Evolutionary conservation across 371 early-diverging fungal genomes (phyloP), one percentile per base, ranked within the genome.

Genomic region (Circinella minor): DNA sequence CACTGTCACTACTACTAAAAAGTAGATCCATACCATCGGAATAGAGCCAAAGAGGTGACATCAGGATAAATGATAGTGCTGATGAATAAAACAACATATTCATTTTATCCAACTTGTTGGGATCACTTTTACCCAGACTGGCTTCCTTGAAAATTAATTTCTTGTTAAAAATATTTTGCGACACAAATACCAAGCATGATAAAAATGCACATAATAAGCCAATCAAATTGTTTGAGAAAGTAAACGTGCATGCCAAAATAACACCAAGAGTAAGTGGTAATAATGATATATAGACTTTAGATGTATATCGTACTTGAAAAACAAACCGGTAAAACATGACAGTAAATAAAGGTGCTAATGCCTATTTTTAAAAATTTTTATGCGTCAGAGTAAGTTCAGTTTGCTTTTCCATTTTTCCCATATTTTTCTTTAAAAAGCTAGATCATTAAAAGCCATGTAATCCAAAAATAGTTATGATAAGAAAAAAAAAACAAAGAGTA

Each of bases 341-440:
- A 3, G 96, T 95, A 75, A 96, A 95, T 13, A 96, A 82, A 14
- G 96, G 96, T 17, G 95, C 91, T 3, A 95, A 75, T 20, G 94
- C 94, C 94, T 95, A 51, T 51, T 51, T 49, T 51, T 51, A 51
- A 51, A 51, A 51, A 51, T 27, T 27, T 27, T 27, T 27, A 27
- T 27, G 27, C 27, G 27, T 43, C 43, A 43, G 43, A 43, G 43
- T 43, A 11, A 43, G 3, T 11, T 27, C 27, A 27, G 43, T 43
- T 2, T 43, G 43, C 43, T 9, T 43, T n/a, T 51, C 51, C 47
- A 47, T 15, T 15, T 34, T 9, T n/a, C 14, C 61, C 38, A 4
- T 10, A 27, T 27, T 27, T 27, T 27, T 27, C 27, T 27, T 27
- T 27, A 27, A 1, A 27, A 27, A 27, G 27, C 27, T 27, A 27